These are phyloP conservation scores for Trametopsis cervina DNA, from an alignment of 768 basidiomycete genomes.

Conservation along the genomic window DNA sequence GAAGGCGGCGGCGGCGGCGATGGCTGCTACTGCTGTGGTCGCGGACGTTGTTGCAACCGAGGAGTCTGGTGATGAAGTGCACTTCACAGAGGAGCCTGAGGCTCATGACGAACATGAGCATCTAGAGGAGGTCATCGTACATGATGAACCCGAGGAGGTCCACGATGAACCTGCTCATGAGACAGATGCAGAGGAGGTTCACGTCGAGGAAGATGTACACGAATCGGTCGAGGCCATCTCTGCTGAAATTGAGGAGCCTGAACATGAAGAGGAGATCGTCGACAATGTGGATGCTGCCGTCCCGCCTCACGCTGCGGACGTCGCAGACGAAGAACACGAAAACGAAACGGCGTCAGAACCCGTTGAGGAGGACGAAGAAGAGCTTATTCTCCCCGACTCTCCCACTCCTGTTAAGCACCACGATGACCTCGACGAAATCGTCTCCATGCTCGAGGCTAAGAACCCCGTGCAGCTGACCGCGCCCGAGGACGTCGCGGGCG, in stretches of 20 bases:
- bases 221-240: no score
- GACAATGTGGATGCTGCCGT: slow-evolving; percentile 3
- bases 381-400: slow-evolving; percentile 8
- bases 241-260: slow-evolving; percentile 6
- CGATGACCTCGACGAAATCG: slow-evolving; percentile 55
- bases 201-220: slow-evolving; percentile 6
- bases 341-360: slow-evolving; percentile 7
- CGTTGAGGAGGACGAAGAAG: slow-evolving; percentile 1
- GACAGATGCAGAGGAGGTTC: slow-evolving; percentile 15
- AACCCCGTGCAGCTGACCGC: slow-evolving; percentile 6
- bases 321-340: slow-evolving; percentile 8
- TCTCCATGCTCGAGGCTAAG: slow-evolving; percentile 53
- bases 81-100: background rate
- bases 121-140: background rate
- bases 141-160: slow-evolving; percentile 3
- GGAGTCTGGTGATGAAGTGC: background rate
- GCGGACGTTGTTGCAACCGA: slow-evolving; percentile 1
- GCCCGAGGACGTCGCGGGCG: slow-evolving; percentile 7
- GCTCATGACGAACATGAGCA: slow-evolving; percentile 1
- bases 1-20: slow-evolving; percentile 16
- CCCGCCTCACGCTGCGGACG: slow-evolving; percentile 11
- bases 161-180: slow-evolving; percentile 15
- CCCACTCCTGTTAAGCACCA: slow-evolving; percentile 16
- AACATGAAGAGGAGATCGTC: background rate
- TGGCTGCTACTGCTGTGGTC: slow-evolving; percentile 15